phyloP scores from a whole-genome alignment of 2,329 filamentous ascomycete species.

The Endoconidiophora polonica region DNA sequence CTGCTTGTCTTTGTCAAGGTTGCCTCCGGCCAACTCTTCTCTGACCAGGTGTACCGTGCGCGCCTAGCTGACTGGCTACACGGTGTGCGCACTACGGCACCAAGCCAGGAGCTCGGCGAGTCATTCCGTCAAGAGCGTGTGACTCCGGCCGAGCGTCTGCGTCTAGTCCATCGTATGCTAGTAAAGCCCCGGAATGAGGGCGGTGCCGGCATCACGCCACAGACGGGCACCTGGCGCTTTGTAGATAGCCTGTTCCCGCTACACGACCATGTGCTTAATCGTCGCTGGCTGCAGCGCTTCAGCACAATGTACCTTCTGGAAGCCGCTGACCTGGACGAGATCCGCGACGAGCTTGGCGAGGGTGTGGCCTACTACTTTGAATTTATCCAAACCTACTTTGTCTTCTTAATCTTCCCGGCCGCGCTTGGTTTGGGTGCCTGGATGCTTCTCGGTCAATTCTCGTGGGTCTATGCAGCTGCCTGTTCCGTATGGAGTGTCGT shows the following conservation, averaged over 20 bases:
- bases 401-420: slow-evolving; percentile 69
- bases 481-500: slow-evolving; percentile 75
- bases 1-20: slow-evolving; percentile 73
- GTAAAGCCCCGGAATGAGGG: slow-evolving; percentile 56
- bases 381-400: slow-evolving; percentile 81
- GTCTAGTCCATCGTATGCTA: slow-evolving; percentile 75
- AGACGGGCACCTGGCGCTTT: slow-evolving; percentile 52
- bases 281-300: slow-evolving; percentile 57
- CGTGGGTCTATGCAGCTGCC: slow-evolving; percentile 58
- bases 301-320: slow-evolving; percentile 54
- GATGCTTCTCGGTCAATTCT: slow-evolving; percentile 73
- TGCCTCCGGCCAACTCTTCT: slow-evolving; percentile 56
- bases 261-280: slow-evolving; percentile 62
- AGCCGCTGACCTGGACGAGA: slow-evolving; percentile 50
- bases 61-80: slow-evolving; percentile 89
- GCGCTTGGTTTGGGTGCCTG: slow-evolving; percentile 61
- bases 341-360: slow-evolving; percentile 63
- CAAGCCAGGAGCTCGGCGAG: slow-evolving; percentile 52
- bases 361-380: slow-evolving; percentile 90
- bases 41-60: slow-evolving; percentile 67
- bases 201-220: slow-evolving; percentile 60
- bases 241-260: slow-evolving; percentile 63
- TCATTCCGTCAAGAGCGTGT: slow-evolving; percentile 59
- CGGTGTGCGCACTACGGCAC: slow-evolving; percentile 63
- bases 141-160: slow-evolving; percentile 72